Percentiles rank a stretch among this genome's conserved stretches.
phyloP scores from a whole-genome alignment of 108 stramenopile species.

The Aurantiochytrium sp. region DNA sequence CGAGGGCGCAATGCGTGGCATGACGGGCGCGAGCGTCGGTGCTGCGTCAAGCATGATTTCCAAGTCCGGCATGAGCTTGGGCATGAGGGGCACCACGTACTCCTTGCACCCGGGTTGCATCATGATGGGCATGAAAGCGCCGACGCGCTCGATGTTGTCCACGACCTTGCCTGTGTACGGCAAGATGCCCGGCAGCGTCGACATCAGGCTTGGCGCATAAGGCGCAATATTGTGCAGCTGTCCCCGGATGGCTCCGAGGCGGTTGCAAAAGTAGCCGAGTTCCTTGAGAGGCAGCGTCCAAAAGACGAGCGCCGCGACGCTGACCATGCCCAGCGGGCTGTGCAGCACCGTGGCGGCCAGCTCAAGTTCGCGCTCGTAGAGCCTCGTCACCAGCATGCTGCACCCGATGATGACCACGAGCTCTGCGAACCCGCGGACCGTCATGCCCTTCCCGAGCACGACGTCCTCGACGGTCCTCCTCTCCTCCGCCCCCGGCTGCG shows the following conservation, averaged over 20 bases:
- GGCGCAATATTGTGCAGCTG: background rate
- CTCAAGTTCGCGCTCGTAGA: background rate
- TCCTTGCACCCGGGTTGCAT: constrained; percentile 16
- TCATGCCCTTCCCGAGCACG: background rate
- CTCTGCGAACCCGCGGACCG: background rate
- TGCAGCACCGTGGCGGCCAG: background rate
- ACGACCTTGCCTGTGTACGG: background rate
- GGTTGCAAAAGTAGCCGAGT: background rate
- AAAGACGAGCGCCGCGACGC: background rate
- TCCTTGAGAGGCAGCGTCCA: background rate
- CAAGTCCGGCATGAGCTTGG: constrained; percentile 4
- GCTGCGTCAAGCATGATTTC: background rate
- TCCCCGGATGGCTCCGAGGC: background rate
- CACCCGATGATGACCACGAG: background rate
- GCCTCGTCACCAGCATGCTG: background rate
- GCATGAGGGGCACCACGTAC: background rate
- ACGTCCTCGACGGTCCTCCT: background rate
- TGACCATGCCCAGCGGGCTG: background rate
- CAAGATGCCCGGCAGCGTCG: background rate
- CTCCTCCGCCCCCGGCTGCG: background rate
- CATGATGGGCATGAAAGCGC: background rate
- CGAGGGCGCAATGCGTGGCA: background rate
- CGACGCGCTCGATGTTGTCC: constrained; percentile 3
- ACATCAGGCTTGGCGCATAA: background rate
- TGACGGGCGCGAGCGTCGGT: background rate